Evolutionary conservation across 176 grass and related monocot genomes (phyloP).

Genomic region (Elaeis guineensis): DNA sequence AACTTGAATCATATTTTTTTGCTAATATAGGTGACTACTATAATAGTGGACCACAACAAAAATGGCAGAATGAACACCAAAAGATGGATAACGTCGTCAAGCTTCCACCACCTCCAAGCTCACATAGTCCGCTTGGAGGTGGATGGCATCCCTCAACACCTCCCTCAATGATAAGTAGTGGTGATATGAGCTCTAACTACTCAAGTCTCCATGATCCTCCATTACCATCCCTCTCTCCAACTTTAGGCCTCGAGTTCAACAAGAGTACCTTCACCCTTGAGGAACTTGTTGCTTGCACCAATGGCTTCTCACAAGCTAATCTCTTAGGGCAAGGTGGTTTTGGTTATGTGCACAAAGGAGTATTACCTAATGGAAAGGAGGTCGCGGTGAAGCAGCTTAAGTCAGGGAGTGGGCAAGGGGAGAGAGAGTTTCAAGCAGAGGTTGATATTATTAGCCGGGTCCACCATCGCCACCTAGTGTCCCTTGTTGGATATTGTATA

Average conservation of each 20-base stretch:
- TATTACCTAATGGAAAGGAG: constrained; percentile 40
- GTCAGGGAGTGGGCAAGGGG: constrained; percentile 43
- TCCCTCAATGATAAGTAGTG: neutral
- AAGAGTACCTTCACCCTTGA: constrained; percentile 59
- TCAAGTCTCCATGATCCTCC: constrained; percentile 13
- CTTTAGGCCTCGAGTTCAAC: constrained; percentile 21
- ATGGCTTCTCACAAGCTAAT: constrained; percentile 40
- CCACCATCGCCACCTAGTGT: constrained; percentile 58
- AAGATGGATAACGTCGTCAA: neutral
- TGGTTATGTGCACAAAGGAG: constrained; percentile 69
- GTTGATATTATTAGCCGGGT: constrained; percentile 57
- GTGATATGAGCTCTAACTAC: constrained; percentile 24
- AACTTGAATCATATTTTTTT: too few relatives aligned
- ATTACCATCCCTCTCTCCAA: constrained; percentile 19
- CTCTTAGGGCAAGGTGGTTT: constrained; percentile 74
- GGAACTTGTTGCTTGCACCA: constrained; percentile 44
- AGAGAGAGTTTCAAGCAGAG: constrained; percentile 62
- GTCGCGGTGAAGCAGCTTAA: constrained; percentile 55
- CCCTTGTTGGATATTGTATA: constrained; percentile 54
- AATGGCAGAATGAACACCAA: neutral
- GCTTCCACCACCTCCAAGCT: neutral
- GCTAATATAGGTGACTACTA: too few relatives aligned
- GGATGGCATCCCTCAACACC: constrained; percentile 12
- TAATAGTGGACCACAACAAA: too few relatives aligned
- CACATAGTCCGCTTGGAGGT: neutral